Conservation (phyloP, 352 stramenopile genomes). For the Stramenopiles sp. region DNA sequence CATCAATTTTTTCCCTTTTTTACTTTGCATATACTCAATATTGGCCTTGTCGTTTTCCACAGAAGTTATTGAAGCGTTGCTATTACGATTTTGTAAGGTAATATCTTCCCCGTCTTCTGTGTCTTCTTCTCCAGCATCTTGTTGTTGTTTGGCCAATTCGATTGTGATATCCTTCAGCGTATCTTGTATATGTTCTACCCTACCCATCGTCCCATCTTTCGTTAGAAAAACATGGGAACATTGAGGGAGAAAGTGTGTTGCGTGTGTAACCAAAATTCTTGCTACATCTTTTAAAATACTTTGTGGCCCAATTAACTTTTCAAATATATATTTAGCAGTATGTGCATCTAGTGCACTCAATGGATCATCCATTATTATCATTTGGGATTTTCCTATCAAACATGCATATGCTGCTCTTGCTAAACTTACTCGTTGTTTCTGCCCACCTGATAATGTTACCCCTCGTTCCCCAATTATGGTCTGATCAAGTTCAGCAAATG, state of each 20-base stretch:
- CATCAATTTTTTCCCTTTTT: too few species aligned
- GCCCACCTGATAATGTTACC: slow-evolving; percentile 54
- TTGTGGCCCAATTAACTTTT: background rate
- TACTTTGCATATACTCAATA: too few species aligned
- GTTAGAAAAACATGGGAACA: background rate
- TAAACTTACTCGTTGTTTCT: slow-evolving; percentile 49
- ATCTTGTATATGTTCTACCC: too few species aligned
- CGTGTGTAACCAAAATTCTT: background rate
- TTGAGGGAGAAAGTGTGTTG: background rate
- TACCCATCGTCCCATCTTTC: background rate
- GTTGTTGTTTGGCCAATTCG: too few species aligned
- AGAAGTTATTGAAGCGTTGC: too few species aligned
- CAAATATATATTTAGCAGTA: slow-evolving; percentile 15
- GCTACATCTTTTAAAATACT: background rate
- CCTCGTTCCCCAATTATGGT: slow-evolving; percentile 43
- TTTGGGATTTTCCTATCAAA: slow-evolving; percentile 26
- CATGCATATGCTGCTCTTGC: slow-evolving; percentile 53
- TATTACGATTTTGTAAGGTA: too few species aligned
- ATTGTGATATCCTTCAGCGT: too few species aligned
- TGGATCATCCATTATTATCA: slow-evolving; percentile 67
- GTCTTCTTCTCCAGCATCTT: too few species aligned
- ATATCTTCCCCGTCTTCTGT: too few species aligned
- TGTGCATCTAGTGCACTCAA: slow-evolving; percentile 45
- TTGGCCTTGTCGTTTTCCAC: too few species aligned
- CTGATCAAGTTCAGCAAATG: too few species aligned